These are phyloP conservation scores for Exsudoporus floridanus DNA, from an alignment of 1,284 basidiomycete genomes.

Conservation along the genomic window DNA sequence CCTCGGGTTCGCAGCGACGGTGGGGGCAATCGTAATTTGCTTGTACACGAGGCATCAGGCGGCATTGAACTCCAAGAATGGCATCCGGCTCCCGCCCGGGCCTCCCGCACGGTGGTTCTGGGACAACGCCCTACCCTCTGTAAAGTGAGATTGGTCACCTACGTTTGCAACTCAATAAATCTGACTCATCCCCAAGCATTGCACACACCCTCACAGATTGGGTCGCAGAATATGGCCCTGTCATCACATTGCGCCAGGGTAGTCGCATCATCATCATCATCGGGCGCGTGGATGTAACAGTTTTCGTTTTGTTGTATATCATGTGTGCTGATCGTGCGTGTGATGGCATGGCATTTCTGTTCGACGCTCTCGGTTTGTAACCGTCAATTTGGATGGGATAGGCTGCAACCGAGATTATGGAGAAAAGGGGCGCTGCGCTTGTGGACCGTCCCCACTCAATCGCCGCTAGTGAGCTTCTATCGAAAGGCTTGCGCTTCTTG, in stretches of 20 bases:
- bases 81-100: constrained; percentile 27
- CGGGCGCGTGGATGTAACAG: constrained; percentile 34
- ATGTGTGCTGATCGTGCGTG: neutral
- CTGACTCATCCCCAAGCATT: constrained; percentile 9
- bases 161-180: neutral
- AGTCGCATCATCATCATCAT: constrained; percentile 30
- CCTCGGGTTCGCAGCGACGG: neutral
- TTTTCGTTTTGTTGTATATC: neutral
- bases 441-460: constrained; percentile 36
- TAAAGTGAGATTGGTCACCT: constrained; percentile 14
- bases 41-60: constrained; percentile 5
- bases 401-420: constrained; percentile 36
- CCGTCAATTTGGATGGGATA: constrained; percentile 1
- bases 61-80: constrained; percentile 1
- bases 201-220: constrained; percentile 22
- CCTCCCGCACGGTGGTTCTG: constrained; percentile 30
- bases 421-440: constrained; percentile 35
- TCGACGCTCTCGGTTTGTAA: neutral
- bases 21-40: neutral
- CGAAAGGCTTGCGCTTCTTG: constrained; percentile 22
- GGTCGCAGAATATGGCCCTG: constrained; percentile 36
- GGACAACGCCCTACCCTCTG: constrained; percentile 21
- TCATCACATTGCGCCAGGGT: constrained; percentile 32
- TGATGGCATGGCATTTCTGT: neutral
- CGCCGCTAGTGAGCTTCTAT: constrained; percentile 30